Base-by-base conservation (phyloP, 768 basidiomycete genomes). In the Amanita fuliginea region DNA sequence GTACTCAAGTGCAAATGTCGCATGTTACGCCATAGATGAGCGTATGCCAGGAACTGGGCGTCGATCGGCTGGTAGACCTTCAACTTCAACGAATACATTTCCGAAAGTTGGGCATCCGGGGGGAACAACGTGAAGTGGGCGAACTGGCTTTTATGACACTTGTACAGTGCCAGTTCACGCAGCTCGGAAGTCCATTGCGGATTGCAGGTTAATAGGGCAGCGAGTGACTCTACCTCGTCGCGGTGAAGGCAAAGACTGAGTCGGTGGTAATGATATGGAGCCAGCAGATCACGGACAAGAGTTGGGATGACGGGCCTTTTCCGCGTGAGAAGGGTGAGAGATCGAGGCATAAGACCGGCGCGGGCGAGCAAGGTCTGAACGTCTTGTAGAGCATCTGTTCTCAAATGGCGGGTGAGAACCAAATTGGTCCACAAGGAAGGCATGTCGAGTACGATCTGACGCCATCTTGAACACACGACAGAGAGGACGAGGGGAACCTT, bases 381-480 rank as follows among this genome's bases (percentile, higher is more conserved):
- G 16, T 43, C 42, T 32, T 43, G 24, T 9, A 43, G 28, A 7
- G 42, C 26, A 16, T 43, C 28, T 16, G n/a, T 30, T n/a, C 26
- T 24, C 26, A 43, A 16, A 4, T 26, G 42, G 26, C 42, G 42
- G 26, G 42, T 43, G 14, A 43, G 42, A 13, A 43, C 42, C n/a
- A 30, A 28, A n/a, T 43, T 30, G n/a, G n/a, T 43, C 42, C 42
- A 43, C 26, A 43, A 22, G 24, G 14, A 24, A 4, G 42, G 42
- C 42, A 43, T 43, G 42, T 30, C 42, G n/a, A 43, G 42, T 28
- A 43, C 42, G n/a, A 43, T 43, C 24, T 32, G 42, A 14, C 42
- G 42, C 42, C 42, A 43, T 16, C 42, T 43, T 26, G 42, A 28
- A 16, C 42, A 43, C 28, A 43, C 42, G 24, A 28, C 26, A 3